Conservation (phyloP, 352 stramenopile genomes). For the Aphanomyces cochlioides region DNA sequence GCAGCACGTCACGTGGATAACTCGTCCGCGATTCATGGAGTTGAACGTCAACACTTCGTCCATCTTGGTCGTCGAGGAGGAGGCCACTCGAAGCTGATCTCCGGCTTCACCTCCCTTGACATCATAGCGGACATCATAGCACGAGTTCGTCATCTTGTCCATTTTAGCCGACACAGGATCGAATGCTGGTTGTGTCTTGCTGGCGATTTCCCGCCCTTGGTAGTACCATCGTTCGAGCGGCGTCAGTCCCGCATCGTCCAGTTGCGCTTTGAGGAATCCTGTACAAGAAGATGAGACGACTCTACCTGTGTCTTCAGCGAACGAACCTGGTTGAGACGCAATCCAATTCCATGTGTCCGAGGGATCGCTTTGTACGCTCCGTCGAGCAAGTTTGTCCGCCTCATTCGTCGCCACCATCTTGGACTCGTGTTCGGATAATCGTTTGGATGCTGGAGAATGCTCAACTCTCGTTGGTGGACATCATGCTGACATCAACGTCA, state of each 20-base stretch:
- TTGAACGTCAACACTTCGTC: not conserved
- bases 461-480: too few species aligned
- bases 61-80: not conserved
- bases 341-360: conserved; percentile 10
- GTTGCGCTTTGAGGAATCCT: conserved; percentile 51
- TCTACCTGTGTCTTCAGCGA: too few species aligned
- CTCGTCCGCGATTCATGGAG: not conserved
- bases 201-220: conserved; percentile 28
- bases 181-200: not conserved
- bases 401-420: too few species aligned
- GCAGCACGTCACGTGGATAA: not conserved
- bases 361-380: not conserved
- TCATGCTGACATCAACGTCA: too few species aligned
- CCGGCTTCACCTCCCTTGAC: not conserved
- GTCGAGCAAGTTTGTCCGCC: not conserved
- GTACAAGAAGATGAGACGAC: not conserved
- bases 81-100: not conserved
- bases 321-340: conserved; percentile 8
- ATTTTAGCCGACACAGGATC: not conserved
- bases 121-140: conserved; percentile 48
- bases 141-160: conserved; percentile 28
- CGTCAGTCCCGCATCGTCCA: conserved; percentile 32
- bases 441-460: too few species aligned
- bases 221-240: conserved; percentile 43
- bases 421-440: too few species aligned